Percentiles rank a stretch among this genome's conserved stretches.
Evolutionary conservation across 176 grass and related monocot species (phyloP).

Genomic region (Aegilops umbellulata): DNA sequence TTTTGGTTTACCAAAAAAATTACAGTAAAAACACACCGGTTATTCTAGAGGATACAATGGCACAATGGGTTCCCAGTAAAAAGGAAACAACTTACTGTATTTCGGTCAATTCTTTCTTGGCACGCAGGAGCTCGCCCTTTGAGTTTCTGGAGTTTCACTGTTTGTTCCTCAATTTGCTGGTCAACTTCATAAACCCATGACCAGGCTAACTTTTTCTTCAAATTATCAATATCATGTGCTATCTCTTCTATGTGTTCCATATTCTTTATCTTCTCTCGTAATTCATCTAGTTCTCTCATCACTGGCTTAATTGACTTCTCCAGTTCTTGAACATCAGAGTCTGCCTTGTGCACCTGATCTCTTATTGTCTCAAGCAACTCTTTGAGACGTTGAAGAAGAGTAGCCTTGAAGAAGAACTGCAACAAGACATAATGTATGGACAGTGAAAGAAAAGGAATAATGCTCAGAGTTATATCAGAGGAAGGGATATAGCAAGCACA

Average conservation of each 20-base stretch:
- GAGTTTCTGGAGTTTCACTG: slow-evolving; percentile 59
- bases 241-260: slow-evolving; percentile 97
- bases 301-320: slow-evolving; percentile 65
- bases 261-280: slow-evolving; percentile 76
- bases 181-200: slow-evolving; percentile 87
- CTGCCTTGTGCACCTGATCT: slow-evolving; percentile 33
- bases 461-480: slow-evolving; percentile 3
- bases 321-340: slow-evolving; percentile 58
- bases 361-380: slow-evolving; percentile 69
- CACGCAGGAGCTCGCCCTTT: slow-evolving; percentile 79
- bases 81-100: slow-evolving; percentile 46
- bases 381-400: slow-evolving; percentile 90
- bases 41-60: slow-evolving; percentile 1
- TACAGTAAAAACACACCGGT: neutral
- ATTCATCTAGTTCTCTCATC: slow-evolving; percentile 65
- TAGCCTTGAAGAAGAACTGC: slow-evolving; percentile 98
- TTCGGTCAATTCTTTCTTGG: slow-evolving; percentile 80
- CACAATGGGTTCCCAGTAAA: neutral
- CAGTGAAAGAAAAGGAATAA: neutral
- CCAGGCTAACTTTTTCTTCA: slow-evolving; percentile 93
- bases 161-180: slow-evolving; percentile 56
- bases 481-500: neutral
- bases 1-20: neutral
- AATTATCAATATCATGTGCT: slow-evolving; percentile 62
- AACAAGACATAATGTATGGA: slow-evolving; percentile 16